These are phyloP conservation scores for Sarocladiaceae sp. DNA, from an alignment of 2,329 filamentous ascomycete species.

Conservation along the genomic window DNA sequence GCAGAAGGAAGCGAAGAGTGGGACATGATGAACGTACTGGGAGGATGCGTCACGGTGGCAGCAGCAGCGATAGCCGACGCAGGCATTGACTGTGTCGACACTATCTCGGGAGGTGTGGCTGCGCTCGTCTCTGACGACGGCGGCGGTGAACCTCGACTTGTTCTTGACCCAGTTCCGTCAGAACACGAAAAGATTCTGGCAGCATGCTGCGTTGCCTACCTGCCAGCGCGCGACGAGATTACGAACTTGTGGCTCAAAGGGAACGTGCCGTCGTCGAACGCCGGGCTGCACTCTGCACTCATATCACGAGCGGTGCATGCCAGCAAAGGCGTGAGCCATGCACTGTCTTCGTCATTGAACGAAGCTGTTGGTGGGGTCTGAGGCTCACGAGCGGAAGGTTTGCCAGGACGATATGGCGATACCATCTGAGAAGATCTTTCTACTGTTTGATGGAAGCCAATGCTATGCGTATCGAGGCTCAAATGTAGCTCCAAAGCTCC, in stretches of 20 bases:
- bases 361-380: conserved; percentile 25
- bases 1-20: conserved; percentile 58
- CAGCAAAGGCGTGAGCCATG: conserved; percentile 29
- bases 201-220: conserved; percentile 84
- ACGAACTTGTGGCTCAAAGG: conserved; percentile 95
- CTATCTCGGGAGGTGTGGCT: conserved; percentile 83
- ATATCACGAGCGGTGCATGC: conserved; percentile 35
- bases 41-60: conserved; percentile 88
- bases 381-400: too few species aligned
- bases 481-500: too few species aligned
- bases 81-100: conserved; percentile 90
- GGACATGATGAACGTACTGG: conserved; percentile 86
- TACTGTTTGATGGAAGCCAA: too few species aligned
- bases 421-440: too few species aligned
- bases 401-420: too few species aligned
- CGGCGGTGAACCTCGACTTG: conserved; percentile 36
- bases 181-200: conserved; percentile 74
- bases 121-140: conserved; percentile 54
- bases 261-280: conserved; percentile 36
- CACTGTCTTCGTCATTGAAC: conserved; percentile 26
- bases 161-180: conserved; percentile 76
- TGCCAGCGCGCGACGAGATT: conserved; percentile 81
- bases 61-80: conserved; percentile 91
- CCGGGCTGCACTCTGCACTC: conserved; percentile 25
- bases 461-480: too few species aligned